Evolutionary conservation across 148 eudicot genomes (phyloP).

Genomic region (Camellia granthamiana): DNA sequence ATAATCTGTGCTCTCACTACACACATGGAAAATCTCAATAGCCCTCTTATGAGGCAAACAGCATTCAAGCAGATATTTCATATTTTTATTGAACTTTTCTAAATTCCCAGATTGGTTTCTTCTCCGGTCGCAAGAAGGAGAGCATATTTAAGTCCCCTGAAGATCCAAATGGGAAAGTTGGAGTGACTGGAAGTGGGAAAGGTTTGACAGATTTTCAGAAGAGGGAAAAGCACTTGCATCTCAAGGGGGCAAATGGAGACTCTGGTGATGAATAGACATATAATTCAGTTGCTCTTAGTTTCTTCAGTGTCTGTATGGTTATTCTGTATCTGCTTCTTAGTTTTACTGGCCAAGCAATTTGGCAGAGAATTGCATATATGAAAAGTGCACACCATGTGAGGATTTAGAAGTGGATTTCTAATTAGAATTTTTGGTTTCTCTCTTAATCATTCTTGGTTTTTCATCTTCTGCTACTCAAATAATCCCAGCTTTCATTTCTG

Average conservation of each 20-base stretch:
- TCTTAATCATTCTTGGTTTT: neutral
- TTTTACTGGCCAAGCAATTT: neutral
- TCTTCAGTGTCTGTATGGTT: neutral
- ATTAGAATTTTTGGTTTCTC: neutral
- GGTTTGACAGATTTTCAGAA: constrained; percentile 94
- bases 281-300: neutral
- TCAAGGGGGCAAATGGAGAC: constrained; percentile 77
- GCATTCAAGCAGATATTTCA: neutral
- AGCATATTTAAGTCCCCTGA: constrained; percentile 99
- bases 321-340: constrained; percentile 12
- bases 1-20: neutral
- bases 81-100: neutral
- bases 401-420: constrained; percentile 11
- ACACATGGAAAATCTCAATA: neutral
- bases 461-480: too few relatives aligned
- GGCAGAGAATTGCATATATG: neutral
- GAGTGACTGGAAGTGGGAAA: constrained; percentile 97
- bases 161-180: constrained; percentile 93
- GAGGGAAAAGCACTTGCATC: constrained; percentile 92
- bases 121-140: constrained; percentile 89
- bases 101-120: constrained; percentile 71
- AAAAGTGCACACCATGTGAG: neutral
- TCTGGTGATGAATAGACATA: constrained; percentile 44
- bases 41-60: neutral
- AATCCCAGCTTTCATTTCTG: neutral